Evolutionary conservation across 371 early-diverging fungal species (phyloP), one percentile per base, ranked within the genome.

Genomic region (Furculomyces boomerangus): DNA sequence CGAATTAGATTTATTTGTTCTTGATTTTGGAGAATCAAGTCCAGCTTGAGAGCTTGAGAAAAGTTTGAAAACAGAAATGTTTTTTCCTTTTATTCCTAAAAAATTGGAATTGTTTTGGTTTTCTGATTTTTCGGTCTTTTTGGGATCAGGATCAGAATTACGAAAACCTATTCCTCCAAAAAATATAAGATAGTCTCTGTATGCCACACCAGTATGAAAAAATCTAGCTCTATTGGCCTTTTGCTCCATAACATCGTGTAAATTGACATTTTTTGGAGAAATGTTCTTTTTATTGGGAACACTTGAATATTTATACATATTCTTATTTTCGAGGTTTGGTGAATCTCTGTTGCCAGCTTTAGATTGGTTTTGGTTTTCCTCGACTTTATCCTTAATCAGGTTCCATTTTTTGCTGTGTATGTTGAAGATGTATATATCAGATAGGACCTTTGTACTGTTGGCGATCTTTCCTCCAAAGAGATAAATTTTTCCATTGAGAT

Each of bases 391-490:
- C 3, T 56, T 53, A 30, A 71, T 46, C 55, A 72, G 67, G 13
- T 70, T 70, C 86, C 87, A 86, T 3, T 63, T 70, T 54, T 77
- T 73, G 16, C 73, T 73, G 29, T 71, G 70, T 29, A 85, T 64
- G 54, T 82, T 73, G 50, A 83, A 75, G 10, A 79, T 67, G 53
- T 81, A 85, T 37, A 86, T 68, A 50, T 83, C 75, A 62, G 81
- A 82, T 37, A 81, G 79, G 71, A 86, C 76, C 61, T 74, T 73
- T 20, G 80, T 75, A 24, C 74, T 72, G 41, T 77, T 72, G 28
- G 78, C 73, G 20, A 83, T 63, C 14, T 83, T 77, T 22, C 87
- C 87, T 28, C 83, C 87, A 71, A 87, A 86, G 22, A 86, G 76
- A 57, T 80, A 83, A 1, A 84, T 58, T 26, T 69, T 65, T 40